A percentile compares a stretch with the other conserved stretches of the same genome.
These are phyloP conservation scores for Eucalyptus marginata DNA, from an alignment of 345 rosid species.

Conservation along the genomic window DNA sequence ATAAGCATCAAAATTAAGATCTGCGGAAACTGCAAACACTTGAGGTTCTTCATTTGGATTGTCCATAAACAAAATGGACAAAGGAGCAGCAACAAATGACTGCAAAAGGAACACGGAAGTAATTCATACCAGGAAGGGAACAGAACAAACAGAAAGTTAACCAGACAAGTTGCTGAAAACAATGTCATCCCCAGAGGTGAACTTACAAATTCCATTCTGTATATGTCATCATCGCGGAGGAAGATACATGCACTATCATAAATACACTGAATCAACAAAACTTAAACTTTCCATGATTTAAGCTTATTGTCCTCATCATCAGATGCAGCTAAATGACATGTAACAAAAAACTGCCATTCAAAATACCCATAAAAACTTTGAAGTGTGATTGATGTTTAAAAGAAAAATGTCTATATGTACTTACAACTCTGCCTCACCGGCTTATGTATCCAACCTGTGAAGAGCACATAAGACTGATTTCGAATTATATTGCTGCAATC, in stretches of 20 bases:
- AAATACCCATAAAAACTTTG: background rate
- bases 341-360: constrained; percentile 2
- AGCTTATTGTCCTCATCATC: constrained; percentile 81
- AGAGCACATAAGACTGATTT: constrained; percentile 74
- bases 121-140: background rate
- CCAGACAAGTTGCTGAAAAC: background rate
- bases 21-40: constrained; percentile 69
- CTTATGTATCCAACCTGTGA: constrained; percentile 67
- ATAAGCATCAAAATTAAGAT: constrained; percentile 59
- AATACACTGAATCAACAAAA: constrained; percentile 48
- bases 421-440: constrained; percentile 49
- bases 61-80: constrained; percentile 79
- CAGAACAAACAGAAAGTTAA: background rate
- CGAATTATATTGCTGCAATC: constrained; percentile 91
- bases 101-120: constrained; percentile 5
- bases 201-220: constrained; percentile 79
- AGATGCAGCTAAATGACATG: constrained; percentile 76
- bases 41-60: constrained; percentile 55
- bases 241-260: constrained; percentile 69
- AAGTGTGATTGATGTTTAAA: background rate
- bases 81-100: constrained; percentile 39
- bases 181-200: background rate
- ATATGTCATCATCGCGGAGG: constrained; percentile 74
- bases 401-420: background rate
- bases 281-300: constrained; percentile 44